These are phyloP conservation scores for Coniochaeta hoffmannii DNA, from an alignment of 2,329 filamentous ascomycete species.

Conservation along the genomic window DNA sequence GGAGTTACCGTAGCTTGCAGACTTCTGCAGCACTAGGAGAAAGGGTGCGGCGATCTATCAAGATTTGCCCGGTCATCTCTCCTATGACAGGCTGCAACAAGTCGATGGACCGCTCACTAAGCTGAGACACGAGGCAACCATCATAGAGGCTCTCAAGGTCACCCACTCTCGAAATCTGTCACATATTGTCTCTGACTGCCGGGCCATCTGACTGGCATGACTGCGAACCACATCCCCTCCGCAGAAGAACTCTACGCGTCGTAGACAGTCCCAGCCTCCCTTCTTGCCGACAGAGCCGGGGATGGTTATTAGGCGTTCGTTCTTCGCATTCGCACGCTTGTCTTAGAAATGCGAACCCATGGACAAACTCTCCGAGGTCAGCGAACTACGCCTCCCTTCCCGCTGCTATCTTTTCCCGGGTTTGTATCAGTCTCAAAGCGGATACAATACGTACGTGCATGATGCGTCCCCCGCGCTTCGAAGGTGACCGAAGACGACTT, in stretches of 20 bases:
- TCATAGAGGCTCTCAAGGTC: not conserved
- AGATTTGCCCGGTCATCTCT: not conserved
- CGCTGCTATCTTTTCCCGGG: not conserved
- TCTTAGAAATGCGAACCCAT: not conserved
- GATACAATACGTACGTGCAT: constrained; percentile 7
- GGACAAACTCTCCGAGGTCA: not conserved
- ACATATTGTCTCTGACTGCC: constrained; percentile 1
- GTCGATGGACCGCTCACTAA: not conserved
- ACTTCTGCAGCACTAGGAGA: not conserved
- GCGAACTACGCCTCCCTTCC: not conserved
- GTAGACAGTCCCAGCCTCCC: not conserved
- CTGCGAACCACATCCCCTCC: not conserved
- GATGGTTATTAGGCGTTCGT: not conserved
- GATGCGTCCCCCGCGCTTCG: not conserved
- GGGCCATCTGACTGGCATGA: constrained; percentile 12
- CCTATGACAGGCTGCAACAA: not conserved
- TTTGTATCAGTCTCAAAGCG: not conserved
- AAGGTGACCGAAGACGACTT: not conserved
- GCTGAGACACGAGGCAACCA: constrained; percentile 1
- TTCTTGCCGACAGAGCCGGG: constrained; percentile 10
- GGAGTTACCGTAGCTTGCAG: not conserved
- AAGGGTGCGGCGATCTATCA: not conserved
- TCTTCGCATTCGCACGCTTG: not conserved
- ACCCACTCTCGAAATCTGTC: not conserved
- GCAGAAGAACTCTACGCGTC: not conserved